phyloP scores from a whole-genome alignment of 345 rosid species.

The Bruguiera sexangula region DNA sequence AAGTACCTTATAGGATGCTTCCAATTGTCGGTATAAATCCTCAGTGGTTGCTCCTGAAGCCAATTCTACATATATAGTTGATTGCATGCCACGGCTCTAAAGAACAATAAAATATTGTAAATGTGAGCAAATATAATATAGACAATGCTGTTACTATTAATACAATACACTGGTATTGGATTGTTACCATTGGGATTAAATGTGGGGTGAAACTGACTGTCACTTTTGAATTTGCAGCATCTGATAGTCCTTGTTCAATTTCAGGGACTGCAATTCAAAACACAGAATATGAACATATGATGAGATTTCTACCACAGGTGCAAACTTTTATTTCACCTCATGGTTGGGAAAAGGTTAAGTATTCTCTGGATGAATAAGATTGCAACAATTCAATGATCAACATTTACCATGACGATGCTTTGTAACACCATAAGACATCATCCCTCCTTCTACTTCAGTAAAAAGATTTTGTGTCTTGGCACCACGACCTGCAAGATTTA shows the following conservation, averaged over 20 bases:
- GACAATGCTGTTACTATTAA: slow-evolving; percentile 4
- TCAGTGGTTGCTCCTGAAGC: slow-evolving; percentile 55
- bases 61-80: slow-evolving; percentile 85
- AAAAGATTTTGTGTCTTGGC: slow-evolving; percentile 84
- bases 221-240: slow-evolving; percentile 61
- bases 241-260: slow-evolving; percentile 92
- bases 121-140: slow-evolving; percentile 8
- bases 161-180: not conserved
- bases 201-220: slow-evolving; percentile 97
- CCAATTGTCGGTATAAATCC: slow-evolving; percentile 62
- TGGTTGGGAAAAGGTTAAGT: not conserved
- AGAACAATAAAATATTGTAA: slow-evolving; percentile 15
- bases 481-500: slow-evolving; percentile 70
- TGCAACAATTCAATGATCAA: not conserved
- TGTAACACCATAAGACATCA: slow-evolving; percentile 85
- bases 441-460: slow-evolving; percentile 87
- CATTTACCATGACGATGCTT: slow-evolving; percentile 87
- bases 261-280: slow-evolving; percentile 71
- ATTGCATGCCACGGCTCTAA: slow-evolving; percentile 96
- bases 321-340: not conserved
- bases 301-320: not conserved
- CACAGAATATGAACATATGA: not conserved
- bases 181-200: slow-evolving; percentile 91
- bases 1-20: slow-evolving; percentile 55
- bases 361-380: not conserved